Percentiles rank a stretch among this genome's conserved stretches.
Conservation (phyloP, 2,329 filamentous ascomycete species). For the Claviceps sp. region DNA sequence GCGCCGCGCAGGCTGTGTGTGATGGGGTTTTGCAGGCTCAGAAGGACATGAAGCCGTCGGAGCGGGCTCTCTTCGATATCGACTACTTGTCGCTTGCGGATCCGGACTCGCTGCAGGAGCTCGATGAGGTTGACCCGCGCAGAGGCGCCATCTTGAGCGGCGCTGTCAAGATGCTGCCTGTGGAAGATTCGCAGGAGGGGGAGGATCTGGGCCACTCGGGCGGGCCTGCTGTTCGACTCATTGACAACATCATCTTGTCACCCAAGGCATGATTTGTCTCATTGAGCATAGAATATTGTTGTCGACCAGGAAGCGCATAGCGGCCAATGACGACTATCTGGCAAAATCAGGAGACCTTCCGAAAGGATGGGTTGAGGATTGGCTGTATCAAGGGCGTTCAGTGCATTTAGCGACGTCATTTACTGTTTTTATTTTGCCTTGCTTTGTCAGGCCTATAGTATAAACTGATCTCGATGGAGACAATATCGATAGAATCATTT, state of each 20-base stretch:
- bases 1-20: constrained; percentile 51
- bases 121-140: constrained; percentile 53
- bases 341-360: too few species aligned
- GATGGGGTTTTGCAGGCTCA: constrained; percentile 46
- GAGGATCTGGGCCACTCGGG: constrained; percentile 65
- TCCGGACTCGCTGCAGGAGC: constrained; percentile 67
- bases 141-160: constrained; percentile 78
- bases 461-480: too few species aligned
- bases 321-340: too few species aligned
- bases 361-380: too few species aligned
- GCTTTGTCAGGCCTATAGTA: too few species aligned
- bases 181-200: constrained; percentile 54
- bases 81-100: constrained; percentile 91
- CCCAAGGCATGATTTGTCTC: neutral
- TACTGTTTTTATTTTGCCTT: too few species aligned
- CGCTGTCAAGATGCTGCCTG: constrained; percentile 76
- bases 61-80: constrained; percentile 63
- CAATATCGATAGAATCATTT: too few species aligned
- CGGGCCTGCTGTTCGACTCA: constrained; percentile 68
- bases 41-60: constrained; percentile 38
- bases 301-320: too few species aligned
- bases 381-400: too few species aligned
- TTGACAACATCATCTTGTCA: constrained; percentile 75
- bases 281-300: too few species aligned
- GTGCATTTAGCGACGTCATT: too few species aligned